Evolutionary conservation across 352 stramenopile species (phyloP), one percentile per base, ranked within the genome.

Genomic region (Pythium utonaiense): DNA sequence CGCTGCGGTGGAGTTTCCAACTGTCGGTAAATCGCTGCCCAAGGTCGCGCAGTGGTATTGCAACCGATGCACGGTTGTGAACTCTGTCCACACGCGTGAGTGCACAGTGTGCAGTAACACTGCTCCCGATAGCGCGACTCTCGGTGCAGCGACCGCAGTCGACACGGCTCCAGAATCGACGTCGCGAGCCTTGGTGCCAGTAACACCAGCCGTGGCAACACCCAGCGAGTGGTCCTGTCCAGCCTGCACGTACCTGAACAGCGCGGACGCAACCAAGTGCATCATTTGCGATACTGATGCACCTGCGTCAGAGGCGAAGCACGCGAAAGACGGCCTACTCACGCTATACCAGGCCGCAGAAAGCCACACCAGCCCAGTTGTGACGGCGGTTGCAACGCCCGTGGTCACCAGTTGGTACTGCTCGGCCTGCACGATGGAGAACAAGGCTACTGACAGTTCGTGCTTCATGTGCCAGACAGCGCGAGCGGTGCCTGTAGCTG

Each of bases 1-100:
- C 1, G 33, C 61, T 56, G 62, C 59, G 3, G 66, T 63, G 17
- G 73, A 88, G 9, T 75, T 74, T 21, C 70, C 75, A 14, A 59
- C 56, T 28, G 58, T 89, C 7, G 68, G 52, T 22, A 63, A 70
- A 25, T 62, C 53, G 3, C 45, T 75, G 13, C 73, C 87, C 14
- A 69, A 63, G n/a, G 72, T 70, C 14, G 50, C 66, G 16, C 63
- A 87, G 17, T 96, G 87, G 87, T 82, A 78, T 42, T 96, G 87
- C 57, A 83, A 66, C 51, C 82, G 89, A 42, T 96, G 86, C 64
- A 96, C 86, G 0, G 81, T 96, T 31, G 75, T 94, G 19, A 96
- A 96, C 55, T 66, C 69, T 6, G 53, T 77, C 9, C 64, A 77
- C n/a, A 48, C 74, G 2, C 74, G 68, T 12, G 67, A 74, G 47